A percentile compares a stretch with the other conserved stretches of the same genome.
These are phyloP conservation scores for Tuber umbilicatum DNA, from an alignment of 495 filamentous ascomycete genomes.

Conservation along the genomic window DNA sequence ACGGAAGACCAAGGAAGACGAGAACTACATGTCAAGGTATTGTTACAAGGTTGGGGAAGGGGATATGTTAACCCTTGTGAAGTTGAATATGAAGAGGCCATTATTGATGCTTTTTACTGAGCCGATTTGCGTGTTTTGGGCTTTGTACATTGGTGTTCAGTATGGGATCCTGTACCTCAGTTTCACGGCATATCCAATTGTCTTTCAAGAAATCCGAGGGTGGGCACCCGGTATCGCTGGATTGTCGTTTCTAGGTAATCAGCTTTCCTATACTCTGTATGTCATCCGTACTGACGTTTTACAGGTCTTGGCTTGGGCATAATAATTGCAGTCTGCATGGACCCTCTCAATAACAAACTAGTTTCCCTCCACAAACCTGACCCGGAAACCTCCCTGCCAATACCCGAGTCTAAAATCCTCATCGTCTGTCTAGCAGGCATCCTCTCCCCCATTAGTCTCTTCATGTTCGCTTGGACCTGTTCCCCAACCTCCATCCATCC, in stretches of 20 bases:
- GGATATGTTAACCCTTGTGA: conserved; percentile 52
- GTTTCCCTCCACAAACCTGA: conserved; percentile 63
- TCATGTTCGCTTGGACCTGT: conserved; percentile 74
- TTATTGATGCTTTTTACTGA: conserved; percentile 73
- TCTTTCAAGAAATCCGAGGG: conserved; percentile 61
- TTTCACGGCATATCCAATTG: conserved; percentile 75
- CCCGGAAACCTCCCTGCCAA: conserved; percentile 56
- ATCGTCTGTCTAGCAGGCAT: conserved; percentile 64
- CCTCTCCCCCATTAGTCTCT: conserved; percentile 61
- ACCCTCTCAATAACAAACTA: conserved; percentile 62
- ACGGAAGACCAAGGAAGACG: conserved; percentile 68
- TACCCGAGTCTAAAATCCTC: conserved; percentile 64
- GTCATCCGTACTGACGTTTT: neutral
- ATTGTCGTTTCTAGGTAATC: conserved; percentile 64
- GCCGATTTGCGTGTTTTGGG: conserved; percentile 70
- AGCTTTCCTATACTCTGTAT: neutral
- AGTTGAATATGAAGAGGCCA: conserved; percentile 66
- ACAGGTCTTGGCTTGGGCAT: conserved; percentile 58
- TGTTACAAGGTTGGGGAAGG: conserved; percentile 38
- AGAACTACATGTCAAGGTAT: conserved; percentile 44
- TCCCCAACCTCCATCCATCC: conserved; percentile 62
- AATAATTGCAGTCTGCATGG: conserved; percentile 56
- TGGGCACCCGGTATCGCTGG: conserved; percentile 66
- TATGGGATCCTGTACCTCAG: conserved; percentile 73
- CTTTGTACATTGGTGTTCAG: conserved; percentile 58